These are phyloP conservation scores for Mycena rosella DNA, from an alignment of 768 basidiomycete genomes.

Conservation along the genomic window DNA sequence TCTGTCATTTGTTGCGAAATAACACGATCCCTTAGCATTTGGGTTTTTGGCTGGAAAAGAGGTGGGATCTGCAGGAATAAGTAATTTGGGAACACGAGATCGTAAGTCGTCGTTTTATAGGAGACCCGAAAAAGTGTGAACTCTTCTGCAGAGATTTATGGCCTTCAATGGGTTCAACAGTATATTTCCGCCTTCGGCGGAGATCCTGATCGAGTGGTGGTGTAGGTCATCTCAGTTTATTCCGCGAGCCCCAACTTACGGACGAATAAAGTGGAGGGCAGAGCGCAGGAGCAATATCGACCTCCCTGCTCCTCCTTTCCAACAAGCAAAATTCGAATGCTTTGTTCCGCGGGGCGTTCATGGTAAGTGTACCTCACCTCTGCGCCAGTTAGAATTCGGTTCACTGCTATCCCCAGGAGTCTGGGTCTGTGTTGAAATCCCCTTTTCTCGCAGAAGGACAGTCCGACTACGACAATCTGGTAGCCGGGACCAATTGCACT, in stretches of 20 bases:
- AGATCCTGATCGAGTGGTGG: conserved; percentile 60
- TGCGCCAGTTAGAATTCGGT: background rate
- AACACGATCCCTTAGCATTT: background rate
- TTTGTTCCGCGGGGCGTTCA: conserved; percentile 21
- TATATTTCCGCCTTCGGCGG: conserved; percentile 70
- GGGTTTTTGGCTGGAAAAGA: conserved; percentile 24
- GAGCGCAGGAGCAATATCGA: conserved; percentile 22
- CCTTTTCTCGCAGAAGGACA: conserved; percentile 2
- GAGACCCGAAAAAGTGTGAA: background rate
- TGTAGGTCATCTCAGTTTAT: conserved; percentile 41
- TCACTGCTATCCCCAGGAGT: background rate
- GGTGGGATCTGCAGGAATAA: conserved; percentile 13
- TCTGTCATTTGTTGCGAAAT: background rate
- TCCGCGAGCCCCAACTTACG: background rate
- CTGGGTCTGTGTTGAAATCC: background rate
- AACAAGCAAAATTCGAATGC: conserved; percentile 9
- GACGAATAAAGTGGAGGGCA: conserved; percentile 15
- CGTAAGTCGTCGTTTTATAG: conserved; percentile 23
- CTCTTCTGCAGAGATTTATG: conserved; percentile 46
- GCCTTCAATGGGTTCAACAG: conserved; percentile 68
- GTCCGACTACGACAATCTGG: conserved; percentile 19
- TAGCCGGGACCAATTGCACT: conserved; percentile 40
- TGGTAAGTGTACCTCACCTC: background rate
- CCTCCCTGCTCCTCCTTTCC: background rate
- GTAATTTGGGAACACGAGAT: conserved; percentile 20